phyloP scores from a whole-genome alignment of 2,329 filamentous ascomycete genomes.

The Emericellopsis atlantica region DNA sequence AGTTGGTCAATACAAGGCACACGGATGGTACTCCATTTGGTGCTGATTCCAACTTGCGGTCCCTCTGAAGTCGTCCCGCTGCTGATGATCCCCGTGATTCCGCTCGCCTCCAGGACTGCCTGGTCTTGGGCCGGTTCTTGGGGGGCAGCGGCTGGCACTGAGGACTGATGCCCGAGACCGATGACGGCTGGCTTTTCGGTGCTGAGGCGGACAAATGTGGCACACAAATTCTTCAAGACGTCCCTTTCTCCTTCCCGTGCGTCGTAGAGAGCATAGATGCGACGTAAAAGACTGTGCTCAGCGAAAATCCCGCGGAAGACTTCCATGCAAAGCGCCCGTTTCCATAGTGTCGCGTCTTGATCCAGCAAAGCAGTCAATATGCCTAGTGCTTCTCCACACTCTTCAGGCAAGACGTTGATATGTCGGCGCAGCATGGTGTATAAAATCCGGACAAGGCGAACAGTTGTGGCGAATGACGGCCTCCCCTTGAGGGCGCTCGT shows the following conservation, averaged over 20 bases:
- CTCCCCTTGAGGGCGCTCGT: conserved; percentile 67
- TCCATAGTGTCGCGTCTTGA: conserved; percentile 76
- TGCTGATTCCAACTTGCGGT: conserved; percentile 67
- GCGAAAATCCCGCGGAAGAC: conserved; percentile 77
- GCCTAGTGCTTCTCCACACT: conserved; percentile 73
- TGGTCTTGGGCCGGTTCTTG: conserved; percentile 53
- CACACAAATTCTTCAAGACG: conserved; percentile 71
- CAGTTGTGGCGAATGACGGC: conserved; percentile 67
- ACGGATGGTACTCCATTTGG: conserved; percentile 79
- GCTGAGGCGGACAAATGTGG: conserved; percentile 81
- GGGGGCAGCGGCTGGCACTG: conserved; percentile 43
- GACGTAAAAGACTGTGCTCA: conserved; percentile 64
- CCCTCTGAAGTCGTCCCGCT: conserved; percentile 55
- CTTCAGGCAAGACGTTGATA: conserved; percentile 57
- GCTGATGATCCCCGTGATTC: conserved; percentile 77
- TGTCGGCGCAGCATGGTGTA: conserved; percentile 73
- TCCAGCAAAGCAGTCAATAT: conserved; percentile 79
- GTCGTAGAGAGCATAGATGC: conserved; percentile 74
- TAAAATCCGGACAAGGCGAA: conserved; percentile 71
- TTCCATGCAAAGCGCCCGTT: conserved; percentile 81
- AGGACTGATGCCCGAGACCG: conserved; percentile 79
- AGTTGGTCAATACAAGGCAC: conserved; percentile 87
- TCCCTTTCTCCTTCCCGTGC: conserved; percentile 56
- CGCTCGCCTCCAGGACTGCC: conserved; percentile 79
- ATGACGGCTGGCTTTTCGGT: conserved; percentile 85